Conservation (phyloP, 352 stramenopile genomes). For the Globisporangium cylindrosporum region DNA sequence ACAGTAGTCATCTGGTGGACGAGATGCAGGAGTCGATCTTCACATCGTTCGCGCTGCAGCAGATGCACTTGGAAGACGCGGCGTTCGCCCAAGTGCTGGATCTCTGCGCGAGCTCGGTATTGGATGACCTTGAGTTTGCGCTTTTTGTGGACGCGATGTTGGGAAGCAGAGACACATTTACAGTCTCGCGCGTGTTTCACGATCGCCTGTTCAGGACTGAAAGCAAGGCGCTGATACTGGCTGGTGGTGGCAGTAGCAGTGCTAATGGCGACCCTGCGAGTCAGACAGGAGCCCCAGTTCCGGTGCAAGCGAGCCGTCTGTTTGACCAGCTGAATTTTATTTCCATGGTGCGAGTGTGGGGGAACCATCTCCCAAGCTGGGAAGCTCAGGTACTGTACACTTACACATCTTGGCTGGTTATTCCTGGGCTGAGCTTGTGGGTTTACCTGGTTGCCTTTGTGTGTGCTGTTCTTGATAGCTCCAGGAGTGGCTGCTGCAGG, state of each 20-base stretch:
- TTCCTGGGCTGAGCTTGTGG: neutral
- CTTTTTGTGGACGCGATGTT: conserved; percentile 16
- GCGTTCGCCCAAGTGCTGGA: conserved; percentile 28
- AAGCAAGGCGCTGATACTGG: neutral
- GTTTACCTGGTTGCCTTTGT: neutral
- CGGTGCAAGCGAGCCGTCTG: conserved; percentile 6
- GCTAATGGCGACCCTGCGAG: neutral
- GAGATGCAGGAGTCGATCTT: conserved; percentile 30
- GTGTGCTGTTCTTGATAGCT: conserved; percentile 16
- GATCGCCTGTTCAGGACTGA: conserved; percentile 5
- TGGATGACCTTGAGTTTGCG: conserved; percentile 26
- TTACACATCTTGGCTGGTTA: neutral
- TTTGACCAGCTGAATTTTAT: conserved; percentile 28
- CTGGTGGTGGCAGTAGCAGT: neutral
- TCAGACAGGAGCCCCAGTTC: neutral
- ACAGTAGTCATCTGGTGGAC: conserved; percentile 19
- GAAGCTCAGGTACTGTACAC: conserved; percentile 12
- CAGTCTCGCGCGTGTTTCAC: neutral
- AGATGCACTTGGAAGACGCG: conserved; percentile 16
- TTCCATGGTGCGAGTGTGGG: conserved; percentile 33
- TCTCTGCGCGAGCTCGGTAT: conserved; percentile 21
- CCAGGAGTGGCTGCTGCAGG: conserved; percentile 37
- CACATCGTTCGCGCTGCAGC: conserved; percentile 18
- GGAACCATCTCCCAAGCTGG: conserved; percentile 42
- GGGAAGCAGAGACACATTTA: neutral